These are phyloP conservation scores for Solanum phureja DNA, from an alignment of 257 asterid genomes.

Conservation along the genomic window DNA sequence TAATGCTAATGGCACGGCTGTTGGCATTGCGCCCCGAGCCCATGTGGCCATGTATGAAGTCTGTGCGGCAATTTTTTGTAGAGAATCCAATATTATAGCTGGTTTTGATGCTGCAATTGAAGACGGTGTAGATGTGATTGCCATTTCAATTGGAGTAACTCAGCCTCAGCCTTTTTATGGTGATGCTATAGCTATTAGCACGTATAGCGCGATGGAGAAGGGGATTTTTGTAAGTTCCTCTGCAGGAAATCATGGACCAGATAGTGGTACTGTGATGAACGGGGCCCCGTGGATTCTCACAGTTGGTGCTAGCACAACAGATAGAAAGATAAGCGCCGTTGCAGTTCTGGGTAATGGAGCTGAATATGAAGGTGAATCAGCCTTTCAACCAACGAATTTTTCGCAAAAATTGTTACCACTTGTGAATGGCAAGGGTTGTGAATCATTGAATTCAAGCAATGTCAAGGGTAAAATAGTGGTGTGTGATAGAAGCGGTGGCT, in stretches of 20 bases:
- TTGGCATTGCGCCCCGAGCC: not conserved
- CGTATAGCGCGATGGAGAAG: not conserved
- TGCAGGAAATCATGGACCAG: not conserved
- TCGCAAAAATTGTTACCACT: not conserved
- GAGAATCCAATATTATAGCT: not conserved
- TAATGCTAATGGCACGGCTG: not conserved
- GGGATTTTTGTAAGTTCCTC: not conserved
- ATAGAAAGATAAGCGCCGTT: not conserved
- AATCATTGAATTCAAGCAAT: not conserved
- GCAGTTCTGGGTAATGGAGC: not conserved
- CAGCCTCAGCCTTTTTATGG: not conserved
- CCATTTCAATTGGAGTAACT: not conserved
- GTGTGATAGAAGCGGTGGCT: not conserved
- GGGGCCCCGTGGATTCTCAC: slow-evolving; percentile 6
- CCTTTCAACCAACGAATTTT: not conserved
- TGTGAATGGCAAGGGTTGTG: not conserved
- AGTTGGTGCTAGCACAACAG: not conserved
- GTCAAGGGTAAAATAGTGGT: not conserved
- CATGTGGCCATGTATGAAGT: not conserved
- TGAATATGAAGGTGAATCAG: not conserved
- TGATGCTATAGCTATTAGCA: not conserved
- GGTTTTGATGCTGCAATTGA: slow-evolving; percentile 3
- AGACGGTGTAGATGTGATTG: slow-evolving; percentile 4
- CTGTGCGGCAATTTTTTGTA: not conserved
- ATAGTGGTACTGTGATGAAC: not conserved